phyloP scores from a whole-genome alignment of 495 filamentous ascomycete genomes.

The Xylaria grammica region DNA sequence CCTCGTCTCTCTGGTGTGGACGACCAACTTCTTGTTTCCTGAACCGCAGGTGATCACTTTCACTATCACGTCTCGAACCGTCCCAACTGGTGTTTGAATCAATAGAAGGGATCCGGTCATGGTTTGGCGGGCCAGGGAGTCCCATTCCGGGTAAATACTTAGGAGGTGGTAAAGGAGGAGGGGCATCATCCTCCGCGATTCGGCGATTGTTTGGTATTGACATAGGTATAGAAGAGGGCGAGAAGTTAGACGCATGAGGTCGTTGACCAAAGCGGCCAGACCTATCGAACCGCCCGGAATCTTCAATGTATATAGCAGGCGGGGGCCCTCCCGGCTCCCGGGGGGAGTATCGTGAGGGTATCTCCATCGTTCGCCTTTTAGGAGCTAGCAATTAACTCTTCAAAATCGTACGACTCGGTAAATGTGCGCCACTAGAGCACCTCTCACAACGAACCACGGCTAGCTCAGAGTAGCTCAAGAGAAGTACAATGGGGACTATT shows the following conservation, averaged over 20 bases:
- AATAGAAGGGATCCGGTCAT: constrained; percentile 35
- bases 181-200: constrained; percentile 44
- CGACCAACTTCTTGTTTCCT: constrained; percentile 30
- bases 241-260: constrained; percentile 51
- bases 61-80: constrained; percentile 30
- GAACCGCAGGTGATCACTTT: constrained; percentile 28
- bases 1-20: constrained; percentile 35
- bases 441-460: background rate
- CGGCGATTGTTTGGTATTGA: constrained; percentile 45
- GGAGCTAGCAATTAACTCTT: background rate
- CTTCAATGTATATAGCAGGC: constrained; percentile 60
- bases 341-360: constrained; percentile 52
- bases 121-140: constrained; percentile 26
- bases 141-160: constrained; percentile 44
- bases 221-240: constrained; percentile 55
- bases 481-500: background rate
- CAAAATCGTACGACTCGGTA: constrained; percentile 13
- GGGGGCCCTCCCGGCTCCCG: constrained; percentile 40
- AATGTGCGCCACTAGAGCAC: constrained; percentile 3
- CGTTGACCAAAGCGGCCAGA: constrained; percentile 53
- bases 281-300: constrained; percentile 55
- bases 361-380: constrained; percentile 54
- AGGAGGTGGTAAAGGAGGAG: constrained; percentile 58
- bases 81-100: constrained; percentile 37
- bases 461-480: background rate